A percentile compares a stretch with the other conserved stretches of the same genome.
These are phyloP conservation scores for Anethum foeniculum DNA, from an alignment of 140 eudicot species.

Conservation along the genomic window DNA sequence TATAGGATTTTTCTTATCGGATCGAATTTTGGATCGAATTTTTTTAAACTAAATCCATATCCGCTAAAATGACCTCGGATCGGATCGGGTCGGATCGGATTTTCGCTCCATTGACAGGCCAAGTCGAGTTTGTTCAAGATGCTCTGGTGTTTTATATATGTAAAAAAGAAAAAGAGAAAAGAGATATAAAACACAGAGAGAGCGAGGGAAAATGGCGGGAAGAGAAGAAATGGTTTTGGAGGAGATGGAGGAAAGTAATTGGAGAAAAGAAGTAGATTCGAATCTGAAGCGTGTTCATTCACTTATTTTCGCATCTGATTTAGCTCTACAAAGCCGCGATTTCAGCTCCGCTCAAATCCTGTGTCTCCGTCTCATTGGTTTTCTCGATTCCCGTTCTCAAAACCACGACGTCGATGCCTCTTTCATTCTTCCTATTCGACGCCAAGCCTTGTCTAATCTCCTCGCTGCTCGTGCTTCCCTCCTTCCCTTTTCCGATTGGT, in stretches of 20 bases:
- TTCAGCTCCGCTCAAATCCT: conserved; percentile 55
- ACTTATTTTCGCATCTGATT: conserved; percentile 66
- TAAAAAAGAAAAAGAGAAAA: too few relatives aligned
- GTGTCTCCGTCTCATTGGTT: conserved; percentile 73
- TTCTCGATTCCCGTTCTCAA: conserved; percentile 62
- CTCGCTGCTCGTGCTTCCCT: conserved; percentile 52
- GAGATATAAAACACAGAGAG: background rate
- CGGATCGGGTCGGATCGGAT: too few relatives aligned
- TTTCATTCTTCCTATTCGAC: conserved; percentile 69
- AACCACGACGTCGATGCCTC: conserved; percentile 50
- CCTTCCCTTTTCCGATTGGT: conserved; percentile 67
- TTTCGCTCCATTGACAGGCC: too few relatives aligned
- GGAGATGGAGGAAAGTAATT: conserved; percentile 8
- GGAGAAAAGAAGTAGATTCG: conserved; percentile 65
- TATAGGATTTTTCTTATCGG: too few relatives aligned
- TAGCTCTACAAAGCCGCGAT: conserved; percentile 57
- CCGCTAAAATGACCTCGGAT: too few relatives aligned
- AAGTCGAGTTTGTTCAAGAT: too few relatives aligned
- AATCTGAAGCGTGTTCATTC: conserved; percentile 74
- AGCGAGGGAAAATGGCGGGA: background rate
- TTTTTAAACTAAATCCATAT: too few relatives aligned
- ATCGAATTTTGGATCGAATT: too few relatives aligned
- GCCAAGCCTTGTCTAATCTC: conserved; percentile 57
- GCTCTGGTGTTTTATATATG: too few relatives aligned
- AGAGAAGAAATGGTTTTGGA: conserved; percentile 27